These are phyloP conservation scores for Vigna nakashimae DNA, from an alignment of 306 rosid genomes.

Conservation along the genomic window DNA sequence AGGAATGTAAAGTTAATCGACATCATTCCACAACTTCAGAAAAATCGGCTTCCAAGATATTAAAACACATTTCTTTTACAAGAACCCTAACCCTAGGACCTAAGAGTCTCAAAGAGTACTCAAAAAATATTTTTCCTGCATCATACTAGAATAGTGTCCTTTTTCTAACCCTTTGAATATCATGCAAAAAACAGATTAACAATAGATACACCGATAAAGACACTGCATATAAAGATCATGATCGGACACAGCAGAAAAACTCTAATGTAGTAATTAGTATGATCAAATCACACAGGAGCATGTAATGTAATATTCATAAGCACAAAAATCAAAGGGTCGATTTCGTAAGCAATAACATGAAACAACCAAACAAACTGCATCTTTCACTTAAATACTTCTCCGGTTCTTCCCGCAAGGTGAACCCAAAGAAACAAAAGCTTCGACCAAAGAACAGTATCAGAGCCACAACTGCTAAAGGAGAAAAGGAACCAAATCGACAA, in stretches of 20 bases:
- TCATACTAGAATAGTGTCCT: neutral
- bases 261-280: neutral
- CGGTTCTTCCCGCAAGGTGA: neutral
- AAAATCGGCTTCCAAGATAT: neutral
- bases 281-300: neutral
- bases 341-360: neutral
- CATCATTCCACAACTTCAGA: neutral
- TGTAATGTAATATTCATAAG: constrained; percentile 3
- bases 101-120: neutral
- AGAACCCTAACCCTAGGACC: constrained; percentile 80
- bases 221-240: neutral
- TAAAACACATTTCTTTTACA: constrained; percentile 27
- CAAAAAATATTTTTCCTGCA: neutral
- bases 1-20: neutral
- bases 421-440: constrained; percentile 40
- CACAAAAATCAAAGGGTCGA: constrained; percentile 1
- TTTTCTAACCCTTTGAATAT: neutral
- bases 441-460: constrained; percentile 23
- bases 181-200: neutral
- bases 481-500: constrained; percentile 12
- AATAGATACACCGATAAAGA: neutral
- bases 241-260: neutral
- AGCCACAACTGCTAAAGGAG: neutral
- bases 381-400: constrained; percentile 32
- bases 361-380: neutral